phyloP scores from a whole-genome alignment of 805 yeast species.

The Yarrowia keelungensis region DNA sequence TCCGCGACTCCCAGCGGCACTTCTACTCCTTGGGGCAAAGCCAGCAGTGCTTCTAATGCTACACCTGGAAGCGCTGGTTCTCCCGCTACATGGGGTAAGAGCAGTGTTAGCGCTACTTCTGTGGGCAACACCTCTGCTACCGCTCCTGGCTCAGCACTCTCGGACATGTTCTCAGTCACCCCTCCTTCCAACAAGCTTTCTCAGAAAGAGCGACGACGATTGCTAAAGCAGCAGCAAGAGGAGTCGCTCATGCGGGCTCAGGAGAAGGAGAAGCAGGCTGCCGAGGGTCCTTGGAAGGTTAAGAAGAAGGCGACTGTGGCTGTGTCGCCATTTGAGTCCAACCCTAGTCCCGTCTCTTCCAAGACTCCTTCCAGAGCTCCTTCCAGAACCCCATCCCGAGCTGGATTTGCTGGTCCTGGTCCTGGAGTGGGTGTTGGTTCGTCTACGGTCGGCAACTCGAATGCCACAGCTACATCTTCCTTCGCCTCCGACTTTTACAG shows the following conservation, averaged over 20 bases:
- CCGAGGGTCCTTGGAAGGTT: constrained; percentile 26
- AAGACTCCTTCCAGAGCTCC: constrained; percentile 1
- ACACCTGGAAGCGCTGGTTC: background rate
- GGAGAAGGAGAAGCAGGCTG: constrained; percentile 25
- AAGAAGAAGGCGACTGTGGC: constrained; percentile 19
- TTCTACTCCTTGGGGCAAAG: constrained; percentile 19
- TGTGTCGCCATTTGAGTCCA: constrained; percentile 18
- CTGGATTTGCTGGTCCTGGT: background rate
- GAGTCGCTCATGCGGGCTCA: constrained; percentile 27
- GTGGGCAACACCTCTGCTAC: too few species aligned
- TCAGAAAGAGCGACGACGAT: constrained; percentile 64
- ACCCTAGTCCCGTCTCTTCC: background rate
- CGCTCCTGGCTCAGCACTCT: constrained; percentile 8
- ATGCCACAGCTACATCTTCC: background rate
- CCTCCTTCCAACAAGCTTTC: constrained; percentile 56
- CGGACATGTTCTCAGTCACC: constrained; percentile 5
- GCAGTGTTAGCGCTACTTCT: background rate
- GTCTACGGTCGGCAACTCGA: background rate
- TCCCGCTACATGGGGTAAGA: constrained; percentile 8
- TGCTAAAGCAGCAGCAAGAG: constrained; percentile 48
- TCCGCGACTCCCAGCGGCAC: constrained; percentile 10
- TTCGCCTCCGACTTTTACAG: constrained; percentile 16
- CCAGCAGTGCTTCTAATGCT: background rate
- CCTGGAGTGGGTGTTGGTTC: background rate
- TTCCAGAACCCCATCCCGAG: constrained; percentile 1